Conservation (phyloP, 305 asterid genomes). For the Plantago lanceolata region DNA sequence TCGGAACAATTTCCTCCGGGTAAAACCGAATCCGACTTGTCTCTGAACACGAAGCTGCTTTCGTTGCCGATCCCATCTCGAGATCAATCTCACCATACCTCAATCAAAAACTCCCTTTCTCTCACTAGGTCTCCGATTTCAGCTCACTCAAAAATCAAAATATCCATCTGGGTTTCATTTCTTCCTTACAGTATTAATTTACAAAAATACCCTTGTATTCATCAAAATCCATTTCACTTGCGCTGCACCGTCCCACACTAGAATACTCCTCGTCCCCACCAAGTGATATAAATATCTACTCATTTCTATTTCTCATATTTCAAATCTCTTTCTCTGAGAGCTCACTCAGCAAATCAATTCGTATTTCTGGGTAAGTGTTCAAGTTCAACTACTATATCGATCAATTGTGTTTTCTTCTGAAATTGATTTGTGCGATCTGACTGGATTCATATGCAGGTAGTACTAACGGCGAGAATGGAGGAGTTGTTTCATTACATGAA, state of each 20-base stretch:
- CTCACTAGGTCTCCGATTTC: neutral
- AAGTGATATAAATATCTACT: neutral
- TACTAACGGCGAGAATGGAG: constrained; percentile 47
- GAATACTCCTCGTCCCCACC: neutral
- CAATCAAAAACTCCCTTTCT: neutral
- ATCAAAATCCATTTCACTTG: neutral
- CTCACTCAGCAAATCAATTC: neutral
- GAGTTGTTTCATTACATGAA: constrained; percentile 73
- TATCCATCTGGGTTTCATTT: neutral
- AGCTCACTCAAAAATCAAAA: neutral
- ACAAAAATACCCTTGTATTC: neutral
- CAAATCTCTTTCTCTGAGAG: neutral
- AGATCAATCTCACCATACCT: constrained; percentile 39
- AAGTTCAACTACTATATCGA: neutral
- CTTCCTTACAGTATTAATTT: neutral
- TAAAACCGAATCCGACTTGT: constrained; percentile 32
- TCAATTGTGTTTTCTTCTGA: neutral
- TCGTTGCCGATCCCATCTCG: constrained; percentile 62
- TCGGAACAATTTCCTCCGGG: constrained; percentile 52
- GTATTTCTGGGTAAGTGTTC: neutral
- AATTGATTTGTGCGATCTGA: neutral
- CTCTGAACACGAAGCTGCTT: constrained; percentile 46
- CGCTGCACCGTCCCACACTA: neutral
- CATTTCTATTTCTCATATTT: neutral
- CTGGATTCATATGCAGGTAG: constrained; percentile 20